Conservation (phyloP, 805 yeast species). For the Nakazawaea pomicola region DNA sequence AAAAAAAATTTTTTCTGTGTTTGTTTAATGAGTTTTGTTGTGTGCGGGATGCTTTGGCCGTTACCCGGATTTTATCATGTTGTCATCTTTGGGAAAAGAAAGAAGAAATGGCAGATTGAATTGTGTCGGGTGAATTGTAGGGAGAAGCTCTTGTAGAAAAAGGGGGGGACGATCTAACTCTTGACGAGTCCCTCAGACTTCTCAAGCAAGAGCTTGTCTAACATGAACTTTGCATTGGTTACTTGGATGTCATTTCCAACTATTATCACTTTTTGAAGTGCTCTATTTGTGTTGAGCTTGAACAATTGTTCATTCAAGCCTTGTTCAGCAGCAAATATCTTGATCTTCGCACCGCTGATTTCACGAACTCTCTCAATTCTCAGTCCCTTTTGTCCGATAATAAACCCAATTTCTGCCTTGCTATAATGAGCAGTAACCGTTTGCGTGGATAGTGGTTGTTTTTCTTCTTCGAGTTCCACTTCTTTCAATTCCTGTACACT, state of each 20-base stretch:
- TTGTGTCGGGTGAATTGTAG: too few relatives aligned
- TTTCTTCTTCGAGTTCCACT: background rate
- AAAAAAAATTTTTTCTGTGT: too few relatives aligned
- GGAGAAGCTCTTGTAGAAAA: too few relatives aligned
- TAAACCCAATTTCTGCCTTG: constrained; percentile 31
- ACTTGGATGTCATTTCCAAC: constrained; percentile 25
- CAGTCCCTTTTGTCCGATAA: constrained; percentile 40
- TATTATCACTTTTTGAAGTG: constrained; percentile 24
- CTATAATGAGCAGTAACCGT: constrained; percentile 18
- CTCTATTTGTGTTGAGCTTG: constrained; percentile 13
- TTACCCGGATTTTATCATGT: too few relatives aligned
- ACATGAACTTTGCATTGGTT: constrained; percentile 20
- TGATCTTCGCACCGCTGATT: constrained; percentile 31
- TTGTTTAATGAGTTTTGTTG: too few relatives aligned
- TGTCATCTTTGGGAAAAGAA: too few relatives aligned
- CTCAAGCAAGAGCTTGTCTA: constrained; percentile 17
- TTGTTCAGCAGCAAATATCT: constrained; percentile 29
- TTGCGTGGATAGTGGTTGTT: background rate
- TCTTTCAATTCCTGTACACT: too few relatives aligned
- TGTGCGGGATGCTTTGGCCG: constrained; percentile 5
- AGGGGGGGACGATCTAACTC: constrained; percentile 1
- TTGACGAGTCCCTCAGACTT: constrained; percentile 7
- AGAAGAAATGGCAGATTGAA: constrained; percentile 18
- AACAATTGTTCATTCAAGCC: constrained; percentile 14
- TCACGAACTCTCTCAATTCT: constrained; percentile 28